phyloP scores from a whole-genome alignment of 306 rosid species.

The Cercis canadensis region DNA sequence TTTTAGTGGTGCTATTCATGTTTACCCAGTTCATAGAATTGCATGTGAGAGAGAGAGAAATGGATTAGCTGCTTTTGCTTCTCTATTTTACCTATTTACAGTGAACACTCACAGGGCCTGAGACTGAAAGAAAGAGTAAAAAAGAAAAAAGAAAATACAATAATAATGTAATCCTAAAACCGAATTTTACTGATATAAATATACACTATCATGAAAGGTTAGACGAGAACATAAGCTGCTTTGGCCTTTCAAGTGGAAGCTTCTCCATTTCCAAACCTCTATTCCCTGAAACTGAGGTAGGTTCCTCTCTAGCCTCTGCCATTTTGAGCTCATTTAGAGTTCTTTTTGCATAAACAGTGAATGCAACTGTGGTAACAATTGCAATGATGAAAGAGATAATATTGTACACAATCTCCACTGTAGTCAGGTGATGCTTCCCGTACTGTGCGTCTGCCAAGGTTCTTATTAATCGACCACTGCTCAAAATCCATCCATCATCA shows the following conservation, averaged over 20 bases:
- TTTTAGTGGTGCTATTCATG: too few species aligned
- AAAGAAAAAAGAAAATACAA: not conserved
- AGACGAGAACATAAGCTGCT: constrained; percentile 32
- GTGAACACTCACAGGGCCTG: constrained; percentile 9
- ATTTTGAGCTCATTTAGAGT: constrained; percentile 66
- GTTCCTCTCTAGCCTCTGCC: constrained; percentile 57
- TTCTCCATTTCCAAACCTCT: constrained; percentile 62
- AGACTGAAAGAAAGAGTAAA: constrained; percentile 2
- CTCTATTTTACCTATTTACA: constrained; percentile 42
- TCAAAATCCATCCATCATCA: constrained; percentile 31
- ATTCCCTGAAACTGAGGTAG: constrained; percentile 45
- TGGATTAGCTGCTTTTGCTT: not conserved
- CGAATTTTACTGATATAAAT: constrained; percentile 43
- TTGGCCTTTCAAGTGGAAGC: constrained; percentile 64
- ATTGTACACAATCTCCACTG: constrained; percentile 88
- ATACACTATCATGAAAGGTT: constrained; percentile 28
- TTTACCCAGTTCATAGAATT: not conserved
- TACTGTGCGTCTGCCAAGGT: constrained; percentile 82
- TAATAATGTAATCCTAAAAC: constrained; percentile 24
- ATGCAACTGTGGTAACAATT: constrained; percentile 73
- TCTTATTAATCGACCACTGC: constrained; percentile 88
- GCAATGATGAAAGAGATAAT: constrained; percentile 77
- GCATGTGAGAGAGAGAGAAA: not conserved
- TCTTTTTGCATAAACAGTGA: constrained; percentile 88
- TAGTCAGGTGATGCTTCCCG: constrained; percentile 79